Evolutionary conservation across 2,329 filamentous ascomycete species (phyloP).

Genomic region (Microcyclosporella mali): DNA sequence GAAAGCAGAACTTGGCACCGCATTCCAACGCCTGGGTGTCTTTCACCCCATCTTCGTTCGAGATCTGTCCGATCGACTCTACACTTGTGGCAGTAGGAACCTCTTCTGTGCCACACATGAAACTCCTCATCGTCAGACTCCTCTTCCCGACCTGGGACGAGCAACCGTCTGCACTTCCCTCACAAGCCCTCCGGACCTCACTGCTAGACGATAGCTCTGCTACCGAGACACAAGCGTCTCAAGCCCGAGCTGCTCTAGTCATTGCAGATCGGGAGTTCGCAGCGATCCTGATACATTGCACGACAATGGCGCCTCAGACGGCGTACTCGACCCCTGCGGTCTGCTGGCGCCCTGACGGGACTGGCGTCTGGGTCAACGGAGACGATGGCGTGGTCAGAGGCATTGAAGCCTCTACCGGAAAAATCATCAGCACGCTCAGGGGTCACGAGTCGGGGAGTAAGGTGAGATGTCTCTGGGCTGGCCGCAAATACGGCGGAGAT

Average conservation of each 20-base stretch:
- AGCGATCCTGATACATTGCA: constrained; percentile 55
- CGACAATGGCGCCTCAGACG: constrained; percentile 58
- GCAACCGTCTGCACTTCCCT: constrained; percentile 9
- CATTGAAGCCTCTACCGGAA: constrained; percentile 54
- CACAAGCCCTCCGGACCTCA: constrained; percentile 15
- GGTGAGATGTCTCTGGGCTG: constrained; percentile 54
- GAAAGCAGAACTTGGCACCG: constrained; percentile 56
- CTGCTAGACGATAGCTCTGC: constrained; percentile 20
- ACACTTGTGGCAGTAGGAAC: constrained; percentile 54
- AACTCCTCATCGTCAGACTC: constrained; percentile 53
- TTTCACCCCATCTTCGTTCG: constrained; percentile 55
- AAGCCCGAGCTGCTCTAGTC: constrained; percentile 46
- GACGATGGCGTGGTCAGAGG: constrained; percentile 59
- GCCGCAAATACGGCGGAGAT: constrained; percentile 32
- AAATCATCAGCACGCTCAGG: constrained; percentile 45
- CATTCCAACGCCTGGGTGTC: constrained; percentile 59
- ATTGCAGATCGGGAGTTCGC: constrained; percentile 53
- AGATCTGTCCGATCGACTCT: constrained; percentile 50
- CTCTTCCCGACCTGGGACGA: constrained; percentile 42
- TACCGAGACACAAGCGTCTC: constrained; percentile 44
- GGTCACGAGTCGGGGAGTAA: constrained; percentile 54
- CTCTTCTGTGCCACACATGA: constrained; percentile 56
- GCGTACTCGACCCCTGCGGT: constrained; percentile 57
- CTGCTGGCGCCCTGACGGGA: constrained; percentile 56
- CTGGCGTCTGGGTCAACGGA: constrained; percentile 58